Evolutionary conservation across 2,329 filamentous ascomycete species (phyloP), one percentile per base, ranked within the genome.

Genomic region (Penicillium sp.): DNA sequence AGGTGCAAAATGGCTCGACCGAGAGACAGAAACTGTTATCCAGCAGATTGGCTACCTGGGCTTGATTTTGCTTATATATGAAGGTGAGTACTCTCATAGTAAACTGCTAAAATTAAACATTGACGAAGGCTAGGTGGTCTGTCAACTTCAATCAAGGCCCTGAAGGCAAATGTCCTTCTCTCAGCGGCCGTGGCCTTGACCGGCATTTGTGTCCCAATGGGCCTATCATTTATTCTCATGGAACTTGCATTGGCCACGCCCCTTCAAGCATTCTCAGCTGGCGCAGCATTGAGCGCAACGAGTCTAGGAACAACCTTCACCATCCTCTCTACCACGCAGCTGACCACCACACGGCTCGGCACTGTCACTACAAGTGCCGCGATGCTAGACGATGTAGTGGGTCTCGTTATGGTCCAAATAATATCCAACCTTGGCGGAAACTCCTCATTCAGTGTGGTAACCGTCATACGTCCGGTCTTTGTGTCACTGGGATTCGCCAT

Each of bases 321-420:
- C 0, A 79, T 88, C 3, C 72, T 88, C 0, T 82, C 80, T 0
- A 87, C 89, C 8, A 85, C 84, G 3, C 78, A 78, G 2, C 69
- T 87, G 10, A 75, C 74, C n/a, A 67, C 74, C 2, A 85, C 80
- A 8, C 73, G 83, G 2, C 67, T 87, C 0, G 90, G 75, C 53
- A 84, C 73, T 8, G 82, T 94, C 0, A 77, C 92, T 0, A 83
- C 83, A 2, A 59, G 49, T 39, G 60, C 58, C 42, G 60, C 60
- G 24, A 62, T 61, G 53, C 43, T 61, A 13, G 55, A 55, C 58
- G 53, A 66, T 46, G 63, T 66, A 39, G 65, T 68, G 2, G 89
- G 88, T 0, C 74, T 93, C 5, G 83, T 92, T 10, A 88, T 92
- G 83, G 86, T 91, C 0, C 84, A 90, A 60, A 81, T 93, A 43